phyloP scores from a whole-genome alignment of 2,329 filamentous ascomycete species.

The Lasiodiplodia citricola region DNA sequence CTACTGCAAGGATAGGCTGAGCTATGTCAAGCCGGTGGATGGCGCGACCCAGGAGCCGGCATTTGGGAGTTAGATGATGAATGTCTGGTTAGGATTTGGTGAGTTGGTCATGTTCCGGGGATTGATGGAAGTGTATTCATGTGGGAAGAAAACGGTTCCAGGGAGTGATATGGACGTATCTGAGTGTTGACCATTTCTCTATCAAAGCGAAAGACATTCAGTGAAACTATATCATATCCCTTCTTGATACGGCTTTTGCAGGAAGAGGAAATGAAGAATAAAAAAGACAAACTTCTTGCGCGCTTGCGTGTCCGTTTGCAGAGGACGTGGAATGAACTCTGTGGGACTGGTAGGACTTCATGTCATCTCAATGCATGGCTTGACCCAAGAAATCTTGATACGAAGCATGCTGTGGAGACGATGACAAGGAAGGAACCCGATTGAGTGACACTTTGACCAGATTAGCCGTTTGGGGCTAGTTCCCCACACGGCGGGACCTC shows the following conservation, averaged over 20 bases:
- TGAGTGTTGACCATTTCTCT: too few species aligned
- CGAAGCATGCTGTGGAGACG: not conserved
- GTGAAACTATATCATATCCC: too few species aligned
- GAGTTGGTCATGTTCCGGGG: too few species aligned
- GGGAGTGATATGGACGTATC: too few species aligned
- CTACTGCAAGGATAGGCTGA: conserved; percentile 57
- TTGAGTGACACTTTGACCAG: not conserved
- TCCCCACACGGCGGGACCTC: not conserved
- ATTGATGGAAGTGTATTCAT: too few species aligned
- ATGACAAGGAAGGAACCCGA: not conserved
- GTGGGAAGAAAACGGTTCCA: too few species aligned
- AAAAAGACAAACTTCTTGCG: too few species aligned
- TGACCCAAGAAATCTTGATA: not conserved
- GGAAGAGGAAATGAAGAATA: too few species aligned
- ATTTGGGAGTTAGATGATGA: conserved; percentile 28
- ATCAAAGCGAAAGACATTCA: too few species aligned
- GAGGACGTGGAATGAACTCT: not conserved
- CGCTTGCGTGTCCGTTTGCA: too few species aligned
- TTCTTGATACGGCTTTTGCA: too few species aligned
- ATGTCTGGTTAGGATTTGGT: not conserved
- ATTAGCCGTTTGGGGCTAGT: not conserved
- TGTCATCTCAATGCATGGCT: not conserved
- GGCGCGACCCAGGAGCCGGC: conserved; percentile 56
- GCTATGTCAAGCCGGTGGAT: conserved; percentile 49
- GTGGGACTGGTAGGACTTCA: not conserved